Conservation (phyloP, 1,284 basidiomycete species). For the Rhizopogon hawkerae region DNA sequence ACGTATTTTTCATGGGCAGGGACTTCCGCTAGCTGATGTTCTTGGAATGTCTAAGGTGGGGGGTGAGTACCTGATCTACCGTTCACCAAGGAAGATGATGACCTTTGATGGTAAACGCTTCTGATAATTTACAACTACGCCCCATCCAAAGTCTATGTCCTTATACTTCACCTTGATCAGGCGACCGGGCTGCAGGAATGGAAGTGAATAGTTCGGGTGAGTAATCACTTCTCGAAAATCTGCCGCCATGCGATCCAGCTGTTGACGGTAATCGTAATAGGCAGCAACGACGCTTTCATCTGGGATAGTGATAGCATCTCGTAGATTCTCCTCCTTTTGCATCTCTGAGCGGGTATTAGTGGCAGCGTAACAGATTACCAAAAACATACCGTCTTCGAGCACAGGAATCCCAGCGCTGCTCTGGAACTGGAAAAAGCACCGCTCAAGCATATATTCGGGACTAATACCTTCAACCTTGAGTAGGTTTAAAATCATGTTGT, state of each 20-base stretch:
- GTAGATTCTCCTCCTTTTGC: constrained; percentile 62
- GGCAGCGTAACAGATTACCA: background rate
- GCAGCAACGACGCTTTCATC: constrained; percentile 81
- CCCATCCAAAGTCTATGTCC: constrained; percentile 94
- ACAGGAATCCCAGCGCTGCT: constrained; percentile 84
- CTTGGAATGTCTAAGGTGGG: constrained; percentile 19
- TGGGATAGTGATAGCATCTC: constrained; percentile 63
- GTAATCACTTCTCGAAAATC: constrained; percentile 92
- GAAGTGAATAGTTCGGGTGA: constrained; percentile 88
- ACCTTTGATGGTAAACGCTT: constrained; percentile 76
- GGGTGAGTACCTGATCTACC: background rate
- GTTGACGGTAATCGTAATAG: constrained; percentile 88
- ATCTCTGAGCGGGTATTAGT: constrained; percentile 46
- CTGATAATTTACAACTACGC: constrained; percentile 85
- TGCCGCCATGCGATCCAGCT: constrained; percentile 79
- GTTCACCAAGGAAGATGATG: constrained; percentile 10
- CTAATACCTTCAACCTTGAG: constrained; percentile 99
- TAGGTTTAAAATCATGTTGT: constrained; percentile 98
- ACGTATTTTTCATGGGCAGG: constrained; percentile 88
- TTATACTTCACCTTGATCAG: constrained; percentile 84
- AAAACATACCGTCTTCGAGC: constrained; percentile 72
- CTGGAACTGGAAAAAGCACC: constrained; percentile 99
- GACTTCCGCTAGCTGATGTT: constrained; percentile 46
- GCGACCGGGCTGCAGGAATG: constrained; percentile 90
- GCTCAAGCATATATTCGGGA: constrained; percentile 97